Base-by-base conservation (phyloP, 495 filamentous ascomycete genomes). In the Delitschia confertaspora region DNA sequence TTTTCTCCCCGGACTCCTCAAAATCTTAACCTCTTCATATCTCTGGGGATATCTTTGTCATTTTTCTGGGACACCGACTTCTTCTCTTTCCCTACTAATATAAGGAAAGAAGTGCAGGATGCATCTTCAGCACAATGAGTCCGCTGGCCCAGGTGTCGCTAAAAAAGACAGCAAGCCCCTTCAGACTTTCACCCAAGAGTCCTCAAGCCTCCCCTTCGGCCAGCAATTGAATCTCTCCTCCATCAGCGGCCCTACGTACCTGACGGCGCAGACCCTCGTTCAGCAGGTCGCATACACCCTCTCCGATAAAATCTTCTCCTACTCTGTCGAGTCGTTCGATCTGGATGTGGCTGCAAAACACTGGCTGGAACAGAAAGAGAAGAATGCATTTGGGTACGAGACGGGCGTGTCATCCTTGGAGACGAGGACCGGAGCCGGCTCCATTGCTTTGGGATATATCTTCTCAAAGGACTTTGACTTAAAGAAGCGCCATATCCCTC, bases 401-500 rank as follows among this genome's bases (percentile, higher is more conserved):
- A 86, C 93, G 26, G 68, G 74, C 3, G 75, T 96, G 33, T 70
- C 84, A 44, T 64, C 83, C 3, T 76, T 96, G 65, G 82, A 98
- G 66, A 91, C 84, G 33, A 74, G 93, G 31, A 74, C 83, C 40
- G 91, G 91, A 51, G 91, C 93, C 32, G 91, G 85, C 32, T 81
- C 83, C 56, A 83, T 96, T 61, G 86, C 93, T 23, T 73, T 98
- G 34, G 91, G 91, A 47, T 98, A 98, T 65, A 82, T 96, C 56
- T 98, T 96, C 69, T 94, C 87, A 24, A 83, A 83, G 58, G 91
- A 98, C 63, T 94, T 89, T 52, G 86, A 93, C 59, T 61, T 91
- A 47, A 79, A 76, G 73, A 95, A 93, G 72, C 79, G 86, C 51
- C 78, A 91, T 63, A 73, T 95, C 24, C 88, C 91, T 3, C 91